Evolutionary conservation across 345 rosid species (phyloP).

Genomic region (Salix koriyanagi): DNA sequence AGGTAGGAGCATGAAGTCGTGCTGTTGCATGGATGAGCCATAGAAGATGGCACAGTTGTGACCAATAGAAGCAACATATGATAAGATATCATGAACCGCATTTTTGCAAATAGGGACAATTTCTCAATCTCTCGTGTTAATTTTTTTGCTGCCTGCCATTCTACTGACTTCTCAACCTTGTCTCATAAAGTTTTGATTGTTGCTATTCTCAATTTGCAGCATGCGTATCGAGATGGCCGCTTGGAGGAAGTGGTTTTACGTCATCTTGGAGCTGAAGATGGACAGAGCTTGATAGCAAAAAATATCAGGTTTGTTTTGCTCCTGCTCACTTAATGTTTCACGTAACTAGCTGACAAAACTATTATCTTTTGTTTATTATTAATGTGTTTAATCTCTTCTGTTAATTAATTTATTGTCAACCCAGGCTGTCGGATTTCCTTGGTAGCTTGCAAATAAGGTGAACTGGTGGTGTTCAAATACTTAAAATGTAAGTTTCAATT

Average conservation of each 20-base stretch:
- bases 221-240: slow-evolving; percentile 68
- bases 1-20: background rate
- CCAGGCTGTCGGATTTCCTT: slow-evolving; percentile 73
- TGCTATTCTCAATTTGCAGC: slow-evolving; percentile 39
- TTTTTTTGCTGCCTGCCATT: background rate
- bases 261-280: slow-evolving; percentile 70
- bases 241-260: slow-evolving; percentile 70
- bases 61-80: background rate
- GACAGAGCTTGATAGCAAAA: slow-evolving; percentile 54
- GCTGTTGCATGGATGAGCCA: background rate
- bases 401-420: slow-evolving; percentile 4
- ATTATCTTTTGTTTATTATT: background rate
- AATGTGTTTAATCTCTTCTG: background rate
- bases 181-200: background rate
- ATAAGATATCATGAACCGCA: background rate
- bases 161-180: background rate
- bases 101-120: background rate
- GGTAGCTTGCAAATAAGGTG: slow-evolving; percentile 39
- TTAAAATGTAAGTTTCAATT: slow-evolving; percentile 3
- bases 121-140: background rate
- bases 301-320: slow-evolving; percentile 35
- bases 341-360: background rate
- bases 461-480: background rate
- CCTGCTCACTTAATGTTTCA: background rate
- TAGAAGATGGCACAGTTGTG: background rate